phyloP scores from a whole-genome alignment of 2,329 filamentous ascomycete genomes.

The Epichloe gansuensis region DNA sequence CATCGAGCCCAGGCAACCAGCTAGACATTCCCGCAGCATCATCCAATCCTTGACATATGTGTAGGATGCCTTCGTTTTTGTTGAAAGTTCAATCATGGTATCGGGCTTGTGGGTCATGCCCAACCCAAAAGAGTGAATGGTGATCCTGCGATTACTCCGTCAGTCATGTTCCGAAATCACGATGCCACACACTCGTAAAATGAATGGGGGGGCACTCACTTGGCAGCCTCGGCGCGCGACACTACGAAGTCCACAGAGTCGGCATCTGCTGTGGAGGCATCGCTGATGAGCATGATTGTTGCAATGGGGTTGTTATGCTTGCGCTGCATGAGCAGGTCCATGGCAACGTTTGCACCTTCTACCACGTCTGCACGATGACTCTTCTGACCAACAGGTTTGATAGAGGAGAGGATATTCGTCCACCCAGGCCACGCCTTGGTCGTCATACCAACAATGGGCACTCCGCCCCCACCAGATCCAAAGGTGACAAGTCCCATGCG shows the following conservation, averaged over 20 bases:
- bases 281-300: conserved; percentile 91
- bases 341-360: conserved; percentile 92
- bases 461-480: conserved; percentile 82
- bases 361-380: conserved; percentile 93
- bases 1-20: conserved; percentile 80
- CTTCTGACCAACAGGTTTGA: conserved; percentile 91
- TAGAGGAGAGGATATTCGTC: conserved; percentile 72
- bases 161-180: not conserved
- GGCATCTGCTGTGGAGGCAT: conserved; percentile 84
- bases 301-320: conserved; percentile 93
- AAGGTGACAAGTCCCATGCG: conserved; percentile 97
- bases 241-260: conserved; percentile 98
- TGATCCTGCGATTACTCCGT: conserved; percentile 48
- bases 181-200: no score
- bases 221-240: conserved; percentile 89
- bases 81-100: conserved; percentile 95
- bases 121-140: conserved; percentile 91
- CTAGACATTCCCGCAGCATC: conserved; percentile 95
- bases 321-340: conserved; percentile 96
- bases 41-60: conserved; percentile 99
- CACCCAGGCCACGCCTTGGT: conserved; percentile 89
- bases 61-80: conserved; percentile 89
- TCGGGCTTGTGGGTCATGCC: conserved; percentile 97
- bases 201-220: conserved; percentile 40
- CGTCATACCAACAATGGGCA: conserved; percentile 96